These are phyloP conservation scores for Sugiyamaella paludigena DNA, from an alignment of 1,139 yeast species.

Conservation along the genomic window DNA sequence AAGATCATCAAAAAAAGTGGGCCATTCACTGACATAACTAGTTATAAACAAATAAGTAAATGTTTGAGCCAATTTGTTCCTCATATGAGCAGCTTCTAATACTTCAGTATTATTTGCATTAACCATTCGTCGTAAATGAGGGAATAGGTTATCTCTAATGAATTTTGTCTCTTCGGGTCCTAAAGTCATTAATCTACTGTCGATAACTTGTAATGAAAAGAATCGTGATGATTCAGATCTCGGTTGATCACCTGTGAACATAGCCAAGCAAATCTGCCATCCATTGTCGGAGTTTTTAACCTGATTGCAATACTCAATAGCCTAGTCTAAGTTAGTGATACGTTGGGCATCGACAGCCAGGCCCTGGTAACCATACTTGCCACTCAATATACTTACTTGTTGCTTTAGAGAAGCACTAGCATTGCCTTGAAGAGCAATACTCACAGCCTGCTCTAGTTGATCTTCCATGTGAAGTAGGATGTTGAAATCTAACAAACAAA, in stretches of 20 bases:
- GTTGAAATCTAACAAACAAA: no score
- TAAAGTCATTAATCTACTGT: constrained; percentile 56
- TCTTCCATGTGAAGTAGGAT: constrained; percentile 58
- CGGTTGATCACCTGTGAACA: constrained; percentile 47
- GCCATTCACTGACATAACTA: constrained; percentile 63
- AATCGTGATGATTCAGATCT: constrained; percentile 50
- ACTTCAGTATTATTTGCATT: constrained; percentile 5
- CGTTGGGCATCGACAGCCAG: neutral
- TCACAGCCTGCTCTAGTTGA: constrained; percentile 91
- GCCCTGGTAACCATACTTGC: no score
- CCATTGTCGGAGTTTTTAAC: constrained; percentile 76
- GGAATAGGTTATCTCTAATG: constrained; percentile 50
- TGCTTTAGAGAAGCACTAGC: constrained; percentile 65
- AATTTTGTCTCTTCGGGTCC: constrained; percentile 46
- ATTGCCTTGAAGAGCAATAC: constrained; percentile 79
- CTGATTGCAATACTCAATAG: constrained; percentile 73
- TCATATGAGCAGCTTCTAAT: constrained; percentile 58
- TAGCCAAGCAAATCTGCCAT: constrained; percentile 68
- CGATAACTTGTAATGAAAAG: constrained; percentile 78
- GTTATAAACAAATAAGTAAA: constrained; percentile 67
- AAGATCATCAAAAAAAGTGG: constrained; percentile 66
- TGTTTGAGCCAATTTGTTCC: constrained; percentile 77
- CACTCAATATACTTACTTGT: constrained; percentile 47
- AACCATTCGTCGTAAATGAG: constrained; percentile 34
- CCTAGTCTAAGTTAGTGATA: constrained; percentile 41